Base-by-base conservation (phyloP, 345 rosid genomes). In the Eucalyptus brandiana region DNA sequence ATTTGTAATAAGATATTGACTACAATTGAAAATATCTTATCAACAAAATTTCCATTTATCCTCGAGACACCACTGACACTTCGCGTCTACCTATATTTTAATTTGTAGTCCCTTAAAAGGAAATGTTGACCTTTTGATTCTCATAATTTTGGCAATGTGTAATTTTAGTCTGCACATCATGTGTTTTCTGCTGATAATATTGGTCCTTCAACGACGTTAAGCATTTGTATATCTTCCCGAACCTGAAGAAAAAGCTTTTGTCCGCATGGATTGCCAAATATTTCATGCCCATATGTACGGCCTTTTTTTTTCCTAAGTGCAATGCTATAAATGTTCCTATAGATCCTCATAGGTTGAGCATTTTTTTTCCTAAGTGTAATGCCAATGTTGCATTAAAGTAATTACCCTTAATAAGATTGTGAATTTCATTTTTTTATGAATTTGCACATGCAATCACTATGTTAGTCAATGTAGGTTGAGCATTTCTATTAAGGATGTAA, bases 61-160 rank as follows among this genome's bases (percentile, higher is more conserved):
- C 23, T 51, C 9, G 4, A 10, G 30, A 1, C 30, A 2, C 2
- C 30, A 24, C 6, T 3, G 6, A 10, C 0, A 24, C 0, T 56
- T 24, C 4, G 0, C 2, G 6, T 56, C 0, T 26, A 1, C 62
- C 30, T 24, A 56, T 26, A 56, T 56, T 56, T 0, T 11, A 24
- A 24, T 56, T 24, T 24, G 30, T 56, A 56, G n/a, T 11, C 67
- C 30, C 67, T 60, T 3, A 26, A 60, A 26, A 60, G 32, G 37
- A 65, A 67, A 67, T 8, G 2, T 67, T 1, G 6, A 8, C 42
- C 23, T 67, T 32, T 67, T 32, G 12, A 18, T 67, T 19, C 42
- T 67, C 3, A 9, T 32, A 32, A 42, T 8, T 32, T 67, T 17
- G 80, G 42, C 12, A 1, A 5, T 67, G 40, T 6, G 17, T 37